phyloP scores from a whole-genome alignment of 495 filamentous ascomycete genomes.

The Talaromyces trachyspermus region DNA sequence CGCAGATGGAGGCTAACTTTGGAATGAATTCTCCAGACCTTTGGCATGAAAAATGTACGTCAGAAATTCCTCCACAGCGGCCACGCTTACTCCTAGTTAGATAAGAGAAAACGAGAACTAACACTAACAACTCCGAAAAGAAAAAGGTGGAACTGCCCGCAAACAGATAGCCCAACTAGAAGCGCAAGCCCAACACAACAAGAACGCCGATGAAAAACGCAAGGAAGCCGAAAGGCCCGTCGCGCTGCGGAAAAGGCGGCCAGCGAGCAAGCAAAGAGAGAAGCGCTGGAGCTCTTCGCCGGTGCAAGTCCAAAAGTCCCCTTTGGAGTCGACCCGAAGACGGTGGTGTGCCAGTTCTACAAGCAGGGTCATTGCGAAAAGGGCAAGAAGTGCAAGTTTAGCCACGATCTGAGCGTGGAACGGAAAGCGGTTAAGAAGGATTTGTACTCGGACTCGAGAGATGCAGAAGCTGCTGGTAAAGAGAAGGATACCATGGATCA shows the following conservation, averaged over 20 bases:
- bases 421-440: conserved; percentile 87
- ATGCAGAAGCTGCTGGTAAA: conserved; percentile 60
- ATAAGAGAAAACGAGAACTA: background rate
- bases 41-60: conserved; percentile 96
- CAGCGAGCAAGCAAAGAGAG: conserved; percentile 69
- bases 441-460: conserved; percentile 81
- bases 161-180: conserved; percentile 78
- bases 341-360: conserved; percentile 90
- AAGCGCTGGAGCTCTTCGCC: conserved; percentile 80
- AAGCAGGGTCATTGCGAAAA: conserved; percentile 98
- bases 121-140: conserved; percentile 27
- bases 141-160: conserved; percentile 88
- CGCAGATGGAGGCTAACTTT: no score
- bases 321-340: conserved; percentile 97
- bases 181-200: conserved; percentile 60
- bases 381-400: conserved; percentile 95
- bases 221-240: conserved; percentile 79
- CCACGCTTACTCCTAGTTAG: conserved; percentile 2
- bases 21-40: conserved; percentile 50
- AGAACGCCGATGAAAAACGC: conserved; percentile 74
- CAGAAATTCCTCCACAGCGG: conserved; percentile 10
- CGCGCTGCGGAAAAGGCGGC: conserved; percentile 84
- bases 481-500: conserved; percentile 89
- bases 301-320: conserved; percentile 93
- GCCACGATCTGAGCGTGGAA: conserved; percentile 82